Conservation (phyloP, 2,329 filamentous ascomycete species). For the Microcyclosporella mali region DNA sequence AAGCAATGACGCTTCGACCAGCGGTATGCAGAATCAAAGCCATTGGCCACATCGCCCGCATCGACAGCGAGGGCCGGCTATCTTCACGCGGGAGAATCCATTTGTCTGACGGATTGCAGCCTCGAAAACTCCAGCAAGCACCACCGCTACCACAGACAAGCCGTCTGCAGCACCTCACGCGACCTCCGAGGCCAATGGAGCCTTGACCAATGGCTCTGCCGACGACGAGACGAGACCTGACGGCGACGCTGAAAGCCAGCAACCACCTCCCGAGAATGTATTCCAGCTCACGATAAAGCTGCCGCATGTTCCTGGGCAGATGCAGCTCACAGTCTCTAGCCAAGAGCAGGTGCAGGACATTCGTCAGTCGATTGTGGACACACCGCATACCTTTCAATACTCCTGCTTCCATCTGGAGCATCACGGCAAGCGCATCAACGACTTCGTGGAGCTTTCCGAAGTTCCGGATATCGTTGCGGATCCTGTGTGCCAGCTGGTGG, state of each 20-base stretch:
- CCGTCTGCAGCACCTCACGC: conserved; percentile 7
- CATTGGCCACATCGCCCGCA: no score
- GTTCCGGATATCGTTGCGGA: conserved; percentile 71
- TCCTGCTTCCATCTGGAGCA: conserved; percentile 98
- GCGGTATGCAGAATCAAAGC: conserved; percentile 1
- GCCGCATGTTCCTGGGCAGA: conserved; percentile 70
- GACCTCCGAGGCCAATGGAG: conserved; percentile 14
- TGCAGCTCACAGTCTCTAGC: conserved; percentile 75
- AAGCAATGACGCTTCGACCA: conserved; percentile 6
- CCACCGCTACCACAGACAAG: conserved; percentile 6
- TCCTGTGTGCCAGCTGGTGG: conserved; percentile 73
- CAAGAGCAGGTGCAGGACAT: conserved; percentile 98
- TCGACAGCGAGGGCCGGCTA: background rate
- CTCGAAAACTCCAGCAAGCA: conserved; percentile 2
- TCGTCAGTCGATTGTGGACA: conserved; percentile 90
- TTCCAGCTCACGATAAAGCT: conserved; percentile 73
- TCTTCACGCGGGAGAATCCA: background rate
- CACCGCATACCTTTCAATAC: conserved; percentile 89
- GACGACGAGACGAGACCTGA: conserved; percentile 14
- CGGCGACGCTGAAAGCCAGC: conserved; percentile 18
- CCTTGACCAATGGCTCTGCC: conserved; percentile 10
- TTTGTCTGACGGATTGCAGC: background rate
- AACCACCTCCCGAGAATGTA: conserved; percentile 36
- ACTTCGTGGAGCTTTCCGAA: conserved; percentile 88
- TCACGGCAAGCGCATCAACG: conserved; percentile 82